Conservation (phyloP, 1,139 yeast genomes). For the Yamadazyma aaseri region DNA sequence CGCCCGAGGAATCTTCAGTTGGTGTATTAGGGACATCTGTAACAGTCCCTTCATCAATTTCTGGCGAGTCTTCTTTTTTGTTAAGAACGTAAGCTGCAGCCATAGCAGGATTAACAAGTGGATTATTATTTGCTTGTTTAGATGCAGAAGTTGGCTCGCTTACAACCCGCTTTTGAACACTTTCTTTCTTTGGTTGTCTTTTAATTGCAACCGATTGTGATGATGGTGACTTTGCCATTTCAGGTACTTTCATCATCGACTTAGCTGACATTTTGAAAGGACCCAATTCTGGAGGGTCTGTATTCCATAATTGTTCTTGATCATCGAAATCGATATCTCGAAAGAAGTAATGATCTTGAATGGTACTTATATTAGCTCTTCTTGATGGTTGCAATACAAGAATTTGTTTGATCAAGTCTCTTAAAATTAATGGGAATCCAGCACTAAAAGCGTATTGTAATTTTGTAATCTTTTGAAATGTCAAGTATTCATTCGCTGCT, state of each 20-base stretch:
- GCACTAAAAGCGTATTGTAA: conserved; percentile 66
- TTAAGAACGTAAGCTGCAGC: conserved; percentile 48
- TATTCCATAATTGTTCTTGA: conserved; percentile 64
- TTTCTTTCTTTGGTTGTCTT: conserved; percentile 6
- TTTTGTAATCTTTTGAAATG: conserved; percentile 52
- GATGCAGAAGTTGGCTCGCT: conserved; percentile 16
- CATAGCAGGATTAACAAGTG: conserved; percentile 35
- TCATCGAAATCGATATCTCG: conserved; percentile 64
- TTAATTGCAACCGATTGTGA: conserved; percentile 14
- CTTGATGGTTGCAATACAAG: conserved; percentile 45
- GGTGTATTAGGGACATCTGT: conserved; percentile 16
- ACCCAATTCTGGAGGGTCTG: conserved; percentile 69
- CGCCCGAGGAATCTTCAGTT: conserved; percentile 5
- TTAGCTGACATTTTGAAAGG: conserved; percentile 62
- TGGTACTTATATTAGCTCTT: conserved; percentile 37
- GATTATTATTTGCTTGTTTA: conserved; percentile 3
- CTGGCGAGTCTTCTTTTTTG: conserved; percentile 21
- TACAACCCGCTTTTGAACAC: conserved; percentile 14
- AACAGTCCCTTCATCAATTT: conserved; percentile 13
- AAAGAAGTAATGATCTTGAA: conserved; percentile 67
- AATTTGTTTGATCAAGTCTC: conserved; percentile 47
- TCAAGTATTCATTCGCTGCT: conserved; percentile 71
- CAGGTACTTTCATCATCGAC: conserved; percentile 57
- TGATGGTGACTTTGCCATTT: conserved; percentile 27
- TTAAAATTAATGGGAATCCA: conserved; percentile 46